Base-by-base conservation (phyloP, 345 rosid genomes). In the Pistacia atlantica region DNA sequence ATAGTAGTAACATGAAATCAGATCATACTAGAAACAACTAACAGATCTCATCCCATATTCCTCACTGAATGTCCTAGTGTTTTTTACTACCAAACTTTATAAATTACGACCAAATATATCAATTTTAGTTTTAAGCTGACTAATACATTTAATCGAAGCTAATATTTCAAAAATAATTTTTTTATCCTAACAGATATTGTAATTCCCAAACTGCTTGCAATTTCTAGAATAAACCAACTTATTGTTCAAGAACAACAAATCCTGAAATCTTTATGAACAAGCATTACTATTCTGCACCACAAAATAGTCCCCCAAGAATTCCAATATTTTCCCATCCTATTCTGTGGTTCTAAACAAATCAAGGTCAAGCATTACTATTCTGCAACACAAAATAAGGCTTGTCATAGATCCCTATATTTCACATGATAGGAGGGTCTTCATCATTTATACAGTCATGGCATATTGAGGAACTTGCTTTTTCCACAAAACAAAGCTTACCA, bases 401-500 rank as follows among this genome's bases (percentile, higher is more conserved):
- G 46, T 8, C 18, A 65, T 72, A 20, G 54, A 72, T 55, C 63
- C 71, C 51, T 57, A 61, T 7, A 55, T 35, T 28, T 14, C 54
- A 16, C 22, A 37, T 18, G 11, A 14, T 55, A 38, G 54, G 42
- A 54, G 16, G 52, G 56, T 65, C 71, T 54, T 65, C 28, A 55
- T 55, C 22, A 74, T 46, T 61, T 35, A 64, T 49, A 61, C 13
- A 61, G n/a, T 37, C 22, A 48, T 35, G 48, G 52, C 10, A 73
- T 8, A 4, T 4, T 31, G 7, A 60, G 12, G 17, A 56, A 37
- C 2, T 28, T 56, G 62, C 22, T 72, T 72, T 78, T 58, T 38
- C 56, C 4, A n/a, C 48, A 71, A 37, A 52, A 62, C 64, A 54
- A 63, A 52, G 70, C 91, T 76, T 84, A 93, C 99, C 98, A 90